These are phyloP conservation scores for Tetrahymena malaccensis DNA, from an alignment of 73 alveolate species.

Conservation along the genomic window DNA sequence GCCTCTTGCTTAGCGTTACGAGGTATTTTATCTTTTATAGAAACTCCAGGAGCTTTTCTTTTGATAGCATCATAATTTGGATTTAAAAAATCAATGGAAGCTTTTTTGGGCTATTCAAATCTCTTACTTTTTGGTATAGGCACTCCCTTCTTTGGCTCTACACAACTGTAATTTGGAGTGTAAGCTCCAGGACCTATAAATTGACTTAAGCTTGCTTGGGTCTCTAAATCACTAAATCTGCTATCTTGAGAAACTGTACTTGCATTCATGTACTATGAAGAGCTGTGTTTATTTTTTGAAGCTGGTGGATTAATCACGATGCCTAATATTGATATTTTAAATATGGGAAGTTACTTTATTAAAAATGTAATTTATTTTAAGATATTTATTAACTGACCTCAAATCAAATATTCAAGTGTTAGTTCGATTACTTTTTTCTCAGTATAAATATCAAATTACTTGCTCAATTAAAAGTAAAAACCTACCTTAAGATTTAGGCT, in stretches of 20 bases:
- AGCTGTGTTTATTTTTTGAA: not conserved
- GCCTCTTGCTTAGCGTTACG: not conserved
- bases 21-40: not conserved
- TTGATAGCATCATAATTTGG: conserved; percentile 29
- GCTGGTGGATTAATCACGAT: not conserved
- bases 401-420: not conserved
- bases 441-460: too few relatives aligned
- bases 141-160: not conserved
- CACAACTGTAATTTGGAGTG: not conserved
- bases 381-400: not conserved
- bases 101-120: not conserved
- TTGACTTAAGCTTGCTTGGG: not conserved
- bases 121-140: not conserved
- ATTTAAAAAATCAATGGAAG: not conserved
- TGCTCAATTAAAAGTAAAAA: not conserved
- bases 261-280: not conserved
- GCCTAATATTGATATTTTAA: not conserved
- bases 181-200: not conserved
- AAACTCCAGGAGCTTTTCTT: conserved; percentile 14
- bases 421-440: too few relatives aligned
- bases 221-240: not conserved
- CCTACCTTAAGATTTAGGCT: not conserved
- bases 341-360: not conserved
- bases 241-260: not conserved
- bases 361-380: not conserved